Percentiles rank a stretch among this genome's conserved stretches.
phyloP scores from a whole-genome alignment of 1,284 basidiomycete species.

The Trichosporon asahii region DNA sequence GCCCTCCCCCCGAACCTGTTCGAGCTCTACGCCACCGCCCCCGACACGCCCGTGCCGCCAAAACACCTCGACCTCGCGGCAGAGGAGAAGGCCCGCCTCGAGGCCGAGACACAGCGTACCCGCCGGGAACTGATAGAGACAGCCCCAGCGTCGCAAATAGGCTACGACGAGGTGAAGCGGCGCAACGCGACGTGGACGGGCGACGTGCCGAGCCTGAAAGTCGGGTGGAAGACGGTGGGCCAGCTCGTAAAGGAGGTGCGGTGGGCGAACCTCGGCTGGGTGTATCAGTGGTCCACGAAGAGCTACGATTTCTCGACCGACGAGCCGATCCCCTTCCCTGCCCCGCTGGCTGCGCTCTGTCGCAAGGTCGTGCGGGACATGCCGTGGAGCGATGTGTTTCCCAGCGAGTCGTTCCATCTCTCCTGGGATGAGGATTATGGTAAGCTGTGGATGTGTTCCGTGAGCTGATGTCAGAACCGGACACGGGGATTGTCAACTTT shows the following conservation, averaged over 20 bases:
- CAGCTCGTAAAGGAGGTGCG: slow-evolving; percentile 67
- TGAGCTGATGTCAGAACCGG: slow-evolving; percentile 55
- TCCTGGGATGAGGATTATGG: slow-evolving; percentile 72
- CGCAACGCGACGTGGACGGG: slow-evolving; percentile 38
- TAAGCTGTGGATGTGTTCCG: slow-evolving; percentile 39
- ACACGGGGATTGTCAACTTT: slow-evolving; percentile 91
- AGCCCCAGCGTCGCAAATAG: slow-evolving; percentile 37
- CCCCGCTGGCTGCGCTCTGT: slow-evolving; percentile 61
- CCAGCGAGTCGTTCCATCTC: slow-evolving; percentile 37
- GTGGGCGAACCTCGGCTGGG: slow-evolving; percentile 91
- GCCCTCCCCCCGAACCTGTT: slow-evolving; percentile 60
- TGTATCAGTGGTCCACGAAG: slow-evolving; percentile 87
- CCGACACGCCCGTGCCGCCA: slow-evolving; percentile 31
- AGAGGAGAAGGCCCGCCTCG: background rate
- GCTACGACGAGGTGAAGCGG: slow-evolving; percentile 44
- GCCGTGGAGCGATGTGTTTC: slow-evolving; percentile 67
- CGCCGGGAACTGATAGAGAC: slow-evolving; percentile 37
- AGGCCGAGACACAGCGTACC: slow-evolving; percentile 1
- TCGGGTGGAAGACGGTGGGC: slow-evolving; percentile 64
- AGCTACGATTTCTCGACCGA: slow-evolving; percentile 72
- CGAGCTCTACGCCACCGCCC: slow-evolving; percentile 51
- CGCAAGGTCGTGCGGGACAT: slow-evolving; percentile 61
- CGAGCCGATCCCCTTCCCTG: slow-evolving; percentile 62
- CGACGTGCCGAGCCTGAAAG: slow-evolving; percentile 29
- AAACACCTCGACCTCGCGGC: slow-evolving; percentile 22